Conservation (phyloP, 2,329 filamentous ascomycete genomes). For the Fusarium subtropicale region DNA sequence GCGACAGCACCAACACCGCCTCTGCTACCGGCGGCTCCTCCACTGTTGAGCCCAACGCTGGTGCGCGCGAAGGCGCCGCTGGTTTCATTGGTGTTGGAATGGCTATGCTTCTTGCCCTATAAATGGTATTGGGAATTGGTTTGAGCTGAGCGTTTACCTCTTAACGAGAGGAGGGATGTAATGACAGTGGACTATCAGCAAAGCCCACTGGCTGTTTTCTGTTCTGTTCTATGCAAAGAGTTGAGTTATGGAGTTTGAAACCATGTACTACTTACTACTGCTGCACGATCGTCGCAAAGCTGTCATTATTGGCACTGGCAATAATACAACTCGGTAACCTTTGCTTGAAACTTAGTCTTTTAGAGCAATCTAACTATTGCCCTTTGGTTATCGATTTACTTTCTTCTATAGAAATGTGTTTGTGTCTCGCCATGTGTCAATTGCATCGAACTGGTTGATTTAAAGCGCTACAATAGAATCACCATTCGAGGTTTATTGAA, state of each 20-base stretch:
- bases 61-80: conserved; percentile 29
- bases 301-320: conserved; percentile 6
- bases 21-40: neutral
- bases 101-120: conserved; percentile 49
- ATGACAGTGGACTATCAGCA: neutral
- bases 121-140: conserved; percentile 4
- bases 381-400: neutral
- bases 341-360: neutral
- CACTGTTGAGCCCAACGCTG: conserved; percentile 12
- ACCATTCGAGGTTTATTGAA: neutral
- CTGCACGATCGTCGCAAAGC: conserved; percentile 20
- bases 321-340: neutral
- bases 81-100: conserved; percentile 46
- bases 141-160: neutral
- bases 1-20: conserved; percentile 9
- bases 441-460: neutral
- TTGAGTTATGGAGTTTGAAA: conserved; percentile 25
- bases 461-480: neutral
- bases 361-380: neutral
- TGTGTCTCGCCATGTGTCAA: neutral
- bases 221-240: conserved; percentile 20
- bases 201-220: conserved; percentile 5
- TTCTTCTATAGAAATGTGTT: neutral
- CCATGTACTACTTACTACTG: conserved; percentile 30
- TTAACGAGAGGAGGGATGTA: conserved; percentile 11